Evolutionary conservation across 176 grass and related monocot genomes (phyloP).

Genomic region (Musa itinerans): DNA sequence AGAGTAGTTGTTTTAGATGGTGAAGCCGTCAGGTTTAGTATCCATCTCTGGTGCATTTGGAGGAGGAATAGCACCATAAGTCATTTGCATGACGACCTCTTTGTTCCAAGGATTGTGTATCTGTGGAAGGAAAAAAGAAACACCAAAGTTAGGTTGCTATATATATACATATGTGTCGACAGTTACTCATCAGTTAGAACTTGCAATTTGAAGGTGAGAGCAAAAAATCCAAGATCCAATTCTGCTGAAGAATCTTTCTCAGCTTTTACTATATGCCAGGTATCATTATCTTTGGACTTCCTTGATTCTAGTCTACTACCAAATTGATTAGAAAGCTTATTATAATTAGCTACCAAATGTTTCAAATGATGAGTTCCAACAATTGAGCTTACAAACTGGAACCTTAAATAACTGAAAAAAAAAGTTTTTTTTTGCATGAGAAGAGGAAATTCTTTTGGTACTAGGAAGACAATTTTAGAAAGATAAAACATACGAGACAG

Average conservation of each 20-base stretch:
- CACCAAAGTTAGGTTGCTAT: not conserved
- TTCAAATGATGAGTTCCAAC: no score
- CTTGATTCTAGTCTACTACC: no score
- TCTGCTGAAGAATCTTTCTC: not conserved
- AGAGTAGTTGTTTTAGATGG: not conserved
- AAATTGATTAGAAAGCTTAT: no score
- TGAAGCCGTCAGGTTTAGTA: slow-evolving; percentile 6
- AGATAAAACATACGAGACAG: no score
- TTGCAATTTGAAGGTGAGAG: not conserved
- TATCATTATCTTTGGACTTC: no score
- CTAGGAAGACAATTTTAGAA: no score
- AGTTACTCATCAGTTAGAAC: not conserved
- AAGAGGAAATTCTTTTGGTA: no score
- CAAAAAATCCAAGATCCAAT: not conserved
- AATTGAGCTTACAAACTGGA: no score
- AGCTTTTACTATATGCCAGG: not conserved
- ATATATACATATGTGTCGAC: no score
- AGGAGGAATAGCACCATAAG: slow-evolving; percentile 10
- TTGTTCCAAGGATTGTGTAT: slow-evolving; percentile 6
- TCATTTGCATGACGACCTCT: slow-evolving; percentile 12
- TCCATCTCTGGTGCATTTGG: not conserved
- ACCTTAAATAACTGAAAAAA: no score
- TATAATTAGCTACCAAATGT: no score
- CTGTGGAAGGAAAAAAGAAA: not conserved
- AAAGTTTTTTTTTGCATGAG: no score